Base-by-base conservation (phyloP, 495 filamentous ascomycete genomes). In the Pyrenopolyporus hunteri region DNA sequence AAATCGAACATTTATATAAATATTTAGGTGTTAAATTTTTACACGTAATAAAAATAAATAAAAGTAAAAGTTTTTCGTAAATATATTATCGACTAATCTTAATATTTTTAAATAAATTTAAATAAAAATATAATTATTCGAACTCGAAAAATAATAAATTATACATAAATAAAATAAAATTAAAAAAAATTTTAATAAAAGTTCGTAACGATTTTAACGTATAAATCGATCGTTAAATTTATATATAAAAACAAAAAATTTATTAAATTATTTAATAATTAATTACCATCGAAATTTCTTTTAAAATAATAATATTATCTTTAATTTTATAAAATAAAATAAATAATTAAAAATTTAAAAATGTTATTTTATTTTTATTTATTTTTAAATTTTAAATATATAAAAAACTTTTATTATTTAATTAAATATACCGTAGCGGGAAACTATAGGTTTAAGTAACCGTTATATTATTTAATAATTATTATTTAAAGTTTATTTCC, bases 1-100 rank as follows among this genome's bases (percentile, higher is more conserved):
- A 29, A 42, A 22, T 53, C 23, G n/a, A 33, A 33, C 8, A 53
- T 26, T 53, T 53, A 42, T 53, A 42, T 40, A 40, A 53, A 53
- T 33, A 33, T 33, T 53, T 42, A 28, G 23, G 13, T 53, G 11
- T 53, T 42, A 42, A 42, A 42, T 20, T 35, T 33, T 29, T 53
- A 42, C 8, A 33, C 8, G 13, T 33, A 33, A 33, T 33, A 10
- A 33, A 33, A 33, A 33, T 33, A 33, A 33, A 33, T 10, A 10
- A 10, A 33, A 10, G 8, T 33, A 33, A 33, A 33, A 33, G 13
- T 10, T n/a, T 33, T 33, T 33, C 13, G 13, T n/a, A 10, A 33
- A 31, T 17, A 8, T 40, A 22, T 16, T 28, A 26, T 42, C 11
- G 16, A 42, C 17, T 14, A 29, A 42, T 53, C 33, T 53, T 53